Conservation (phyloP, 495 filamentous ascomycete genomes). For the Geoglossum glabrum region DNA sequence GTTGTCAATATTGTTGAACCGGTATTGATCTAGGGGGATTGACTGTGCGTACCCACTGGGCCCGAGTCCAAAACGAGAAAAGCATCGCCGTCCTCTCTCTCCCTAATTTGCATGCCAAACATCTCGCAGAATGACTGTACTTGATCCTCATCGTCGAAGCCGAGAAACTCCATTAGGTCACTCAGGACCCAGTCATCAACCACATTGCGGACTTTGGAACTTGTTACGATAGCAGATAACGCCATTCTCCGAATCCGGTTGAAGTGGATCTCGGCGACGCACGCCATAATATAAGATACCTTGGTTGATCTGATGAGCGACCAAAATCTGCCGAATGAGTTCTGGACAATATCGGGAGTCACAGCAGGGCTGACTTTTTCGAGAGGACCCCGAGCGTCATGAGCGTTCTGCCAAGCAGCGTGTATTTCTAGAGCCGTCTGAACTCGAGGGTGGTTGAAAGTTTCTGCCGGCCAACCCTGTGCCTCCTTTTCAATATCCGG, state of each 20-base stretch:
- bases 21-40: background rate
- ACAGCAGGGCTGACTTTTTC: constrained; percentile 26
- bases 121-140: constrained; percentile 47
- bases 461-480: constrained; percentile 40
- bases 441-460: constrained; percentile 35
- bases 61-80: constrained; percentile 17
- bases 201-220: constrained; percentile 17
- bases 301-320: constrained; percentile 42
- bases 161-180: constrained; percentile 42
- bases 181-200: constrained; percentile 57
- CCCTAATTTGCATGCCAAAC: constrained; percentile 41
- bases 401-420: constrained; percentile 26
- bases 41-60: constrained; percentile 5
- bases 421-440: constrained; percentile 49
- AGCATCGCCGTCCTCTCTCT: constrained; percentile 14
- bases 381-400: constrained; percentile 40
- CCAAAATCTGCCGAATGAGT: constrained; percentile 56
- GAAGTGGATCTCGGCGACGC: constrained; percentile 83
- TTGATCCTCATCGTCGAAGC: constrained; percentile 55
- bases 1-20: background rate
- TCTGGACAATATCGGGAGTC: constrained; percentile 30
- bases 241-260: constrained; percentile 57
- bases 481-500: constrained; percentile 56
- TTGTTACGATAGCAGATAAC: constrained; percentile 46
- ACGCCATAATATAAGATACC: constrained; percentile 81